These are phyloP conservation scores for Amborella trichopoda DNA, from an alignment of 164 flowering plant species.

Conservation along the genomic window DNA sequence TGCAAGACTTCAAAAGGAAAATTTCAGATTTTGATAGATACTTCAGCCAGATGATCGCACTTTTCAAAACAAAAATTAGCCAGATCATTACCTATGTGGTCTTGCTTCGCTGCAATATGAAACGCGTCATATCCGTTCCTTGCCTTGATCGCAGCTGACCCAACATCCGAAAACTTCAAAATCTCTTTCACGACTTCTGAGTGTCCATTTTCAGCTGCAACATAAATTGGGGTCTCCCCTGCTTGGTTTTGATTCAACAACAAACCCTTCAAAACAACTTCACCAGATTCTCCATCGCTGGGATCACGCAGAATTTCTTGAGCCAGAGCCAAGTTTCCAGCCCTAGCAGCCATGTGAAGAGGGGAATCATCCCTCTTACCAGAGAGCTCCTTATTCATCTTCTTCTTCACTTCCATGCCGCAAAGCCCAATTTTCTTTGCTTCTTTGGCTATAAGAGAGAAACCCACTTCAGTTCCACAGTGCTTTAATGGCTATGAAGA, in stretches of 20 bases:
- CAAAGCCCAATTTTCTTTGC: no score
- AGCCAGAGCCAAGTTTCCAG: slow-evolving; percentile 49
- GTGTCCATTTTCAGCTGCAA: slow-evolving; percentile 84
- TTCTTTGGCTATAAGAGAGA: no score
- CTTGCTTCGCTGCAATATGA: slow-evolving; percentile 93
- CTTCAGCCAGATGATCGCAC: no score
- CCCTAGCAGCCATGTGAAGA: slow-evolving; percentile 68
- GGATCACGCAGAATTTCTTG: slow-evolving; percentile 47
- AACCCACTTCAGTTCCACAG: no score
- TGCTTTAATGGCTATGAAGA: no score
- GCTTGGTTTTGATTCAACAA: slow-evolving; percentile 47
- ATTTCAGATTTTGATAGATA: no score
- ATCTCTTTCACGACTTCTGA: slow-evolving; percentile 42
- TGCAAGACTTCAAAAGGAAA: no score
- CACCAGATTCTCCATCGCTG: slow-evolving; percentile 4
- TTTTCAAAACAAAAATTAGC: no score
- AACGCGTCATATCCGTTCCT: slow-evolving; percentile 74
- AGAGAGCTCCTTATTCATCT: slow-evolving; percentile 56
- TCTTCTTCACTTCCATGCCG: no score
- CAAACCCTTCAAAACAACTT: slow-evolving; percentile 20
- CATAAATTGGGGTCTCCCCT: slow-evolving; percentile 79
- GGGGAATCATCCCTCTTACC: slow-evolving; percentile 76
- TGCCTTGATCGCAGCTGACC: slow-evolving; percentile 51
- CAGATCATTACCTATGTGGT: slow-evolving; percentile 75
- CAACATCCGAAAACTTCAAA: slow-evolving; percentile 51